phyloP scores from a whole-genome alignment of 1,284 basidiomycete species.

The Ganoderma sinense region DNA sequence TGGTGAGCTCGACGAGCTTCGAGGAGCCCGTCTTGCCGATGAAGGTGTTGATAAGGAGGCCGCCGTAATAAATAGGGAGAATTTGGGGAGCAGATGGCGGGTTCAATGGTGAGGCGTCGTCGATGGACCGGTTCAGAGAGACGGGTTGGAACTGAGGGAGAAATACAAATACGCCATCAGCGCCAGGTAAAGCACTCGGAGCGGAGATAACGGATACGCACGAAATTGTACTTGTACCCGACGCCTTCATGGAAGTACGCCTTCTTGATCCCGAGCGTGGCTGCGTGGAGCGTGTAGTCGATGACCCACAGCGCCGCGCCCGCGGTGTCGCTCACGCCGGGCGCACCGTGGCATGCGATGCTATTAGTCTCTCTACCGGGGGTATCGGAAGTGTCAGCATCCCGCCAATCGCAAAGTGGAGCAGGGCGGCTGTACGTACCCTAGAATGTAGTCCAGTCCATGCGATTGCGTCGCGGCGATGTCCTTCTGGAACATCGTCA shows the following conservation, averaged over 20 bases:
- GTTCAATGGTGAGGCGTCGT: conserved; percentile 56
- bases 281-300: conserved; percentile 65
- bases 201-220: not conserved
- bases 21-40: conserved; percentile 50
- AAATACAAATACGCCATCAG: not conserved
- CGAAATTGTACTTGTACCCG: conserved; percentile 3
- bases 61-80: conserved; percentile 68
- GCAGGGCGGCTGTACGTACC: conserved; percentile 45
- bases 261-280: conserved; percentile 45
- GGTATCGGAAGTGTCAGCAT: not conserved
- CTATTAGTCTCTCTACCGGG: conserved; percentile 40
- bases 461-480: conserved; percentile 52
- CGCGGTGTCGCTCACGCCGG: conserved; percentile 72
- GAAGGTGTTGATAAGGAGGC: conserved; percentile 55
- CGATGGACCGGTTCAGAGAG: conserved; percentile 57
- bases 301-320: conserved; percentile 75
- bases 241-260: conserved; percentile 39
- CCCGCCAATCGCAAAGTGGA: not conserved
- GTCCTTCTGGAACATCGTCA: conserved; percentile 57
- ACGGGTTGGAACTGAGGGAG: conserved; percentile 59
- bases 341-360: conserved; percentile 60
- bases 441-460: conserved; percentile 66
- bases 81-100: conserved; percentile 60
- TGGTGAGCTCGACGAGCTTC: conserved; percentile 57
- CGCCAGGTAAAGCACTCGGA: not conserved